These are phyloP conservation scores for Solanum tarijense DNA, from an alignment of 257 asterid species.

Conservation along the genomic window DNA sequence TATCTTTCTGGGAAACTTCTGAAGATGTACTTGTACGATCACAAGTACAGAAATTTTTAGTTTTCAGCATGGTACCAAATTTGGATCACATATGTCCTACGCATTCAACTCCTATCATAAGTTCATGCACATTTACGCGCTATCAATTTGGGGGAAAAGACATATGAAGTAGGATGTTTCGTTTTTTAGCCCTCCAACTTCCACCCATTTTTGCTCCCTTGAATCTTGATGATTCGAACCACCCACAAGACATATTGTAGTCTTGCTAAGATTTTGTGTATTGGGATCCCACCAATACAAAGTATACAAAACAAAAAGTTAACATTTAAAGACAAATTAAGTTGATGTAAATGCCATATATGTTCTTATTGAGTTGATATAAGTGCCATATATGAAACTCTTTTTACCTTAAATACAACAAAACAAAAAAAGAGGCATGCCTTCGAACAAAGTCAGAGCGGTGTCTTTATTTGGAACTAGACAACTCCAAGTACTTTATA, in stretches of 20 bases:
- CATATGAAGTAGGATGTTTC: not conserved
- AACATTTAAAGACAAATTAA: not conserved
- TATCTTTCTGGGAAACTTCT: not conserved
- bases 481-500: not conserved
- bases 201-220: not conserved
- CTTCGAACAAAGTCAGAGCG: not conserved
- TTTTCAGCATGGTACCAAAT: not conserved
- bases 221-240: not conserved
- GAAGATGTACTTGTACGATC: not conserved
- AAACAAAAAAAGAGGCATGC: not conserved
- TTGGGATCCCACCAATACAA: not conserved
- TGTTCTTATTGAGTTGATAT: too few species aligned
- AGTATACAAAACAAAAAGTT: not conserved
- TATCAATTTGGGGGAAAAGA: not conserved
- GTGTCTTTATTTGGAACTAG: not conserved
- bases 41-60: not conserved
- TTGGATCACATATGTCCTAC: not conserved
- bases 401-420: not conserved
- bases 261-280: not conserved
- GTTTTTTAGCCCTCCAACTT: not conserved
- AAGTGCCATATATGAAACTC: too few species aligned
- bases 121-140: not conserved
- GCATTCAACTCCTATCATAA: not conserved
- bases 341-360: not conserved
- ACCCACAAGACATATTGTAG: not conserved